phyloP scores from a whole-genome alignment of 75 land plant species.

The Sequoiadendron giganteum region DNA sequence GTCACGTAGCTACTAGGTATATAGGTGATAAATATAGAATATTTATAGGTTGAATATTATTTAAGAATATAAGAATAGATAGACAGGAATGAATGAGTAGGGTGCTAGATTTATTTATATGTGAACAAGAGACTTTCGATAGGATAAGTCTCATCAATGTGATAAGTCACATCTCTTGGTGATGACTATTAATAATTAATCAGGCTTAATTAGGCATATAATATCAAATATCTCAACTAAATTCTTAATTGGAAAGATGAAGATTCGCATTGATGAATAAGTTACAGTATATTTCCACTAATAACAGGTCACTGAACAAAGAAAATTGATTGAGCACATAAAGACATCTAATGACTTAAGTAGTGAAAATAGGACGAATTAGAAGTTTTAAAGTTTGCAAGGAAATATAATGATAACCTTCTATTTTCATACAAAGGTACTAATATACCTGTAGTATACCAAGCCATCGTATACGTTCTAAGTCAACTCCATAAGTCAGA shows the following conservation, averaged over 20 bases:
- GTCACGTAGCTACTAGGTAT: too few species aligned
- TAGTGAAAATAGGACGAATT: background rate
- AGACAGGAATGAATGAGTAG: too few species aligned
- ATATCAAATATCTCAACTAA: background rate
- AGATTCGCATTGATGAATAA: too few species aligned
- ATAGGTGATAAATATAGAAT: too few species aligned
- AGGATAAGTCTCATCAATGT: too few species aligned
- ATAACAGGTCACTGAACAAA: background rate
- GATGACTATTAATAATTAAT: background rate
- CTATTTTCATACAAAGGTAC: background rate
- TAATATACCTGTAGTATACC: constrained; percentile 63
- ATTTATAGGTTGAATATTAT: too few species aligned
- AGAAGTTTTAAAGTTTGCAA: background rate
- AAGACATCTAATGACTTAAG: background rate
- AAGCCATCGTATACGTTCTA: constrained; percentile 53
- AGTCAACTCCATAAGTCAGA: constrained; percentile 67
- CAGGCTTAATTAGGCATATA: background rate
- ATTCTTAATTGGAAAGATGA: background rate
- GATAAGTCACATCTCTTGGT: too few species aligned
- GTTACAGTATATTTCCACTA: background rate
- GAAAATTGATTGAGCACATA: too few species aligned
- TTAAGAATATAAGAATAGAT: too few species aligned
- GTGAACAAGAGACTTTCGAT: too few species aligned
- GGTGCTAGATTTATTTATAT: background rate
- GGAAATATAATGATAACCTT: background rate